Evolutionary conservation across 805 yeast genomes (phyloP), one percentile per base, ranked within the genome.

Genomic region (Peterozyma toletana): DNA sequence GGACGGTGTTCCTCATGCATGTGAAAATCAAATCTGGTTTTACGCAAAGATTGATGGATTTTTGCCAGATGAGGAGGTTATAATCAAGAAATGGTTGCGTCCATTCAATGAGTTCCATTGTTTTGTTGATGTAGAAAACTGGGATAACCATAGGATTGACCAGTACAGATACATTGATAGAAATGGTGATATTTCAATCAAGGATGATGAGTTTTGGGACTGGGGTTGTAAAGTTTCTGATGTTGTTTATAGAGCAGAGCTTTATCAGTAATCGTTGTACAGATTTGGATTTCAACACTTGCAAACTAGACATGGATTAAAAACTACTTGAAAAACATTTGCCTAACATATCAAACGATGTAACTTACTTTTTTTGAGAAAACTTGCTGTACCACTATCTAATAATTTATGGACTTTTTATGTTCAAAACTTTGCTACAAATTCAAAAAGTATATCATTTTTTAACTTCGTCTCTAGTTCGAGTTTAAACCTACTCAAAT

Each of bases 171-270:
- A 45, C 39, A 54, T 67, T 38, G 56, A 56, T 21, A 44, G 48
- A 16, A 60, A 61, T 44, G 71, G 71, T 16, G 27, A 55, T 10
- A 50, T 53, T 13, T 43, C 45, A 30, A 54, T 57, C 37, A 49
- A 46, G 9, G 57, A 55, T 11, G 71, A 67, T 48, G 50, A 54
- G 2, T 50, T 53, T 38, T 67, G 70, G 69, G 58, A 60, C 11
- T 62, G 67, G 66, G 66, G 67, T 33, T 50, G 59, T 38, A 60
- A 59, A 37, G 67, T 65, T 30, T 54, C 68, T 1, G 49, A 55
- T 30, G 55, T 53, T 14, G 59, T 62, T 31, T 60, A 42, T 52
- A 55, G 49, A 14, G 46, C 47, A 9, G 48, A 45, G 29, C 27
- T 21, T 21, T 21, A 21, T 21, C 27, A 21, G 27, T 21, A 21